Evolutionary conservation across 1,139 yeast species (phyloP).

Genomic region (Pichia sp.): DNA sequence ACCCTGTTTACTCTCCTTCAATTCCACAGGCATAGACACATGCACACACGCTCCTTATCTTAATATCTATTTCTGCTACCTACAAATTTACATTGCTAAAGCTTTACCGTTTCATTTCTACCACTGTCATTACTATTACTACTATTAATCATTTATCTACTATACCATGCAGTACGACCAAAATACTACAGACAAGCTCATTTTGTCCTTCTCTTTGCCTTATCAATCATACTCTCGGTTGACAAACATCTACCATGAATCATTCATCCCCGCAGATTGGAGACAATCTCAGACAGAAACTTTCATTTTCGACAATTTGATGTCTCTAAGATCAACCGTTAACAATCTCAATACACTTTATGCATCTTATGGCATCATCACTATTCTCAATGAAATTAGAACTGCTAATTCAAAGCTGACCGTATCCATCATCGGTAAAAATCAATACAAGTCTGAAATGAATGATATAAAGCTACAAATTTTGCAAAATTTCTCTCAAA

Average conservation of each 20-base stretch:
- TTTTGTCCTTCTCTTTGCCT: constrained; percentile 24
- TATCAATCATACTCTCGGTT: constrained; percentile 25
- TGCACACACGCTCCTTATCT: no score
- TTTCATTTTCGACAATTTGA: constrained; percentile 24
- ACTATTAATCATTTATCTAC: no score
- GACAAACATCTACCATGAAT: constrained; percentile 17
- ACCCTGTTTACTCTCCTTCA: no score
- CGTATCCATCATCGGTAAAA: constrained; percentile 29
- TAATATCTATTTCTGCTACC: neutral
- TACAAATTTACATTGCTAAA: neutral
- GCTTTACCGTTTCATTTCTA: neutral
- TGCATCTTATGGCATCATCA: constrained; percentile 26
- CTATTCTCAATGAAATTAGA: constrained; percentile 30
- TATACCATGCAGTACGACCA: no score
- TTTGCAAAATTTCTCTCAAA: constrained; percentile 19
- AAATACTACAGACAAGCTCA: constrained; percentile 15
- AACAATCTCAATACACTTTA: constrained; percentile 25
- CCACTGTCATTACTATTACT: no score
- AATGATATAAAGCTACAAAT: constrained; percentile 26
- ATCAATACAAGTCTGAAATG: constrained; percentile 24
- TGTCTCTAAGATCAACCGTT: constrained; percentile 22
- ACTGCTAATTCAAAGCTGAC: constrained; percentile 28
- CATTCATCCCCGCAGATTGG: constrained; percentile 19
- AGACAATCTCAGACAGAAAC: constrained; percentile 8
- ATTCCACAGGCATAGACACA: no score